phyloP scores from a whole-genome alignment of 768 basidiomycete species.

The Leccinum variicolor region DNA sequence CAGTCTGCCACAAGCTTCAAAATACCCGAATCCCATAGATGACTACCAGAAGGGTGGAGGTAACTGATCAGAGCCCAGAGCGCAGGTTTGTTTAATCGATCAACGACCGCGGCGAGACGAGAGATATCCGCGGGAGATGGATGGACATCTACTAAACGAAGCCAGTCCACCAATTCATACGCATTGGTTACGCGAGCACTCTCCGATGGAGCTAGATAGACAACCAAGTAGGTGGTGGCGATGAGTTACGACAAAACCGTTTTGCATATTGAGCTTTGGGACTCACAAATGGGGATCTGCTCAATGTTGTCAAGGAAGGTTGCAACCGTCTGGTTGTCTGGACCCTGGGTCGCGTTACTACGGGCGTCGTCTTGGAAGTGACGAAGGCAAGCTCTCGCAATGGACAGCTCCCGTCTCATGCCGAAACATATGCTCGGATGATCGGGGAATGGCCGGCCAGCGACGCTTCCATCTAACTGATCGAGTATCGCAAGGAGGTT shows the following conservation, averaged over 20 bases:
- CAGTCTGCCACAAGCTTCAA: slow-evolving; percentile 10
- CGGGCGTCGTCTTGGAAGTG: slow-evolving; percentile 21
- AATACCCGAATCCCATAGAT: slow-evolving; percentile 39
- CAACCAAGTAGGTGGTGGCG: background rate
- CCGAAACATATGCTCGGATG: slow-evolving; percentile 36
- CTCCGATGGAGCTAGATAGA: slow-evolving; percentile 37
- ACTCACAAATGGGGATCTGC: slow-evolving; percentile 46
- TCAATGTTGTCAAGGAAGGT: slow-evolving; percentile 47
- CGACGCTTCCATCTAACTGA: slow-evolving; percentile 38
- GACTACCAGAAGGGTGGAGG: slow-evolving; percentile 39
- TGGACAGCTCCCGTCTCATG: slow-evolving; percentile 42
- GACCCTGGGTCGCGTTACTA: background rate
- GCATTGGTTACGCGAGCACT: slow-evolving; percentile 37
- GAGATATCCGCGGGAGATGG: slow-evolving; percentile 37
- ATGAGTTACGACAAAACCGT: background rate
- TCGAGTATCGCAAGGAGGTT: slow-evolving; percentile 30
- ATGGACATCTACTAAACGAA: slow-evolving; percentile 44
- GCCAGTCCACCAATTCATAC: slow-evolving; percentile 61
- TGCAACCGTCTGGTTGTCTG: slow-evolving; percentile 22
- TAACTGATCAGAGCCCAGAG: slow-evolving; percentile 41
- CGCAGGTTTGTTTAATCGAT: slow-evolving; percentile 40
- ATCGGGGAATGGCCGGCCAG: slow-evolving; percentile 31
- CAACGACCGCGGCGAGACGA: slow-evolving; percentile 39
- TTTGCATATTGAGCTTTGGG: background rate
- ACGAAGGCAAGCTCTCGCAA: slow-evolving; percentile 37